Evolutionary conservation across 164 flowering plant species (phyloP).

Genomic region (Aristolochia fimbriata): DNA sequence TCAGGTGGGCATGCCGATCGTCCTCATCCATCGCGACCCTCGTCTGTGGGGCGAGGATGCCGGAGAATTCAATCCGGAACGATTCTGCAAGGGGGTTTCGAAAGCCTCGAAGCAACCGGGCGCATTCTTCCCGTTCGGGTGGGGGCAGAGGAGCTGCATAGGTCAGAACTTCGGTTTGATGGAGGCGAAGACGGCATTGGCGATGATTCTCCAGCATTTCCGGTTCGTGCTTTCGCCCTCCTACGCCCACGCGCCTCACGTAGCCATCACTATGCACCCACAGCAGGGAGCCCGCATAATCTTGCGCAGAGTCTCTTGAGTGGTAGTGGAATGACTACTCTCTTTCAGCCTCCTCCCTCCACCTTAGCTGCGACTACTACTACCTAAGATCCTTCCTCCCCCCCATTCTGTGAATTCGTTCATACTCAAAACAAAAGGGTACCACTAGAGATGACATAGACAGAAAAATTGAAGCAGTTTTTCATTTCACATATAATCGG

Average conservation of each 20-base stretch:
- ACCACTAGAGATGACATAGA: too few species aligned
- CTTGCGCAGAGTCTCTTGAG: slow-evolving; percentile 1
- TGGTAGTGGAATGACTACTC: too few species aligned
- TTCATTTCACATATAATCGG: too few species aligned
- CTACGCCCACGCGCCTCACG: slow-evolving; percentile 9
- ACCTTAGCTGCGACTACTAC: too few species aligned
- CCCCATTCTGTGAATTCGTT: too few species aligned
- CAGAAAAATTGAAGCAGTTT: too few species aligned
- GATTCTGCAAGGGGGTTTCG: slow-evolving; percentile 6
- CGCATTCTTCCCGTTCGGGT: slow-evolving; percentile 12
- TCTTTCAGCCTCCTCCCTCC: too few species aligned
- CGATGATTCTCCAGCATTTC: slow-evolving; percentile 11
- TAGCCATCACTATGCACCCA: slow-evolving; percentile 4
- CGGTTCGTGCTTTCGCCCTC: slow-evolving; percentile 10
- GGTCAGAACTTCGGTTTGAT: slow-evolving; percentile 10
- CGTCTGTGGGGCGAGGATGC: slow-evolving; percentile 15
- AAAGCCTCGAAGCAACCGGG: slow-evolving; percentile 11
- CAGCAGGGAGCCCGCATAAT: slow-evolving; percentile 9
- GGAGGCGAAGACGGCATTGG: slow-evolving; percentile 11
- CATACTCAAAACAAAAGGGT: neutral
- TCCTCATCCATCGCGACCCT: slow-evolving; percentile 10
- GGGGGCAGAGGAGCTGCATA: slow-evolving; percentile 12
- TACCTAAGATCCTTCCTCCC: too few species aligned
- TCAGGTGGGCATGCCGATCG: slow-evolving; percentile 2
- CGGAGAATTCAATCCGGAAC: slow-evolving; percentile 10